Evolutionary conservation across 2,329 filamentous ascomycete genomes (phyloP).

Genomic region (Cytospora chrysosperma): DNA sequence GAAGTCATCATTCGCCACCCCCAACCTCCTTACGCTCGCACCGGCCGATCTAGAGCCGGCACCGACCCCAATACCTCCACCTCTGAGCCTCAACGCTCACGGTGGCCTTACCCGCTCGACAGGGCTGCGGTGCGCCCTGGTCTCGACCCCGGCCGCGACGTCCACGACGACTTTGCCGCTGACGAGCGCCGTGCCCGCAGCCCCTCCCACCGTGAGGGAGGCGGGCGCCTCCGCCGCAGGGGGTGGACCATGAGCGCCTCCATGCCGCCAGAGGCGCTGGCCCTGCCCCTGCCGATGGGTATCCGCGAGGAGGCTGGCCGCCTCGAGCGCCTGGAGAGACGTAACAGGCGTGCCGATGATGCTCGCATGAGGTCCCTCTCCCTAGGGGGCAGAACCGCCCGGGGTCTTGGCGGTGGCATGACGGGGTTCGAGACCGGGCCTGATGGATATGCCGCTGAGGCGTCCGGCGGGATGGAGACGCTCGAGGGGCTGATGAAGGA

Average conservation of each 20-base stretch:
- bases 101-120: conserved; percentile 16
- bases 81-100: neutral
- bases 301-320: conserved; percentile 1
- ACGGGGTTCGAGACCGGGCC: neutral
- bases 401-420: neutral
- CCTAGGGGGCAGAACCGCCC: neutral
- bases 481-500: conserved; percentile 48
- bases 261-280: neutral
- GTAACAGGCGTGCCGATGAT: conserved; percentile 8
- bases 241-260: neutral
- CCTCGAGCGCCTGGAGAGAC: conserved; percentile 11
- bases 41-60: conserved; percentile 5
- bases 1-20: conserved; percentile 8
- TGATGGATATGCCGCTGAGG: conserved; percentile 6
- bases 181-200: conserved; percentile 1
- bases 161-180: neutral
- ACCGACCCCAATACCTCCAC: too few species aligned
- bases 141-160: neutral
- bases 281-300: too few species aligned
- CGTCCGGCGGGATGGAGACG: conserved; percentile 36
- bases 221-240: neutral
- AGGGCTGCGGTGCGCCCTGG: neutral
- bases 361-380: neutral
- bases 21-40: neutral
- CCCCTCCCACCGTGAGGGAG: neutral